Base-by-base conservation (phyloP, 768 basidiomycete species). In the Porphyrellus cyaneotinctus region DNA sequence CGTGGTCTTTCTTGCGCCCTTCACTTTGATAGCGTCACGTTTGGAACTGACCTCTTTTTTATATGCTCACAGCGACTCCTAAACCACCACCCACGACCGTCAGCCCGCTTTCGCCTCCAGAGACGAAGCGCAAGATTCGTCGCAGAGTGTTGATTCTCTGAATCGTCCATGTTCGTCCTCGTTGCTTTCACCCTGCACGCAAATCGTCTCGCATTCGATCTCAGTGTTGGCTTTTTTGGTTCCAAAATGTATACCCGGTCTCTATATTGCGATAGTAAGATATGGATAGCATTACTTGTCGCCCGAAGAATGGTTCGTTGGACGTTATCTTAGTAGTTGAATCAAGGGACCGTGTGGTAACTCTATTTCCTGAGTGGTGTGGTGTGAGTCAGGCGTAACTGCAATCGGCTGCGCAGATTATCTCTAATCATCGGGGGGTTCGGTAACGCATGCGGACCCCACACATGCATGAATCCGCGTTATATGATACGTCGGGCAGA, bases 61-160 rank as follows among this genome's bases (percentile, higher is more conserved):
- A 2, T 22, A 23, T 24, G 10, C 4, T 6, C 23, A 24, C 36
- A 59, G 62, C 32, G 4, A 44, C 59, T 33, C 53, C 58, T 18
- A 35, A 43, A 36, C 28, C 52, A n/a, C 23, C 56, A 4, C 65
- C 57, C 1, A 31, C 56, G 1, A 48, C 56, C 6, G 33, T 36
- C 15, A 49, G 9, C 9, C 53, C 60, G 8, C 60, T 60, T 11
- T 51, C 58, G 10, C 60, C 61, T 2, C 56, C 58, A 0, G 69
- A 65, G 30, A 62, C 60, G 64, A 68, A 70, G 43, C 63, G 53
- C 51, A 69, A 52, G 51, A 71, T 69, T 24, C 67, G 63, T 54
- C 65, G 68, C 53, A 68, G 54, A 22, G 67, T 69, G 8, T 23
- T 60, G 33, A 64, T 70, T 42, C 58, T 69, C 20, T 71, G 35